Conservation (phyloP, 2,329 filamentous ascomycete genomes). For the Fragosphaeria purpurea region DNA sequence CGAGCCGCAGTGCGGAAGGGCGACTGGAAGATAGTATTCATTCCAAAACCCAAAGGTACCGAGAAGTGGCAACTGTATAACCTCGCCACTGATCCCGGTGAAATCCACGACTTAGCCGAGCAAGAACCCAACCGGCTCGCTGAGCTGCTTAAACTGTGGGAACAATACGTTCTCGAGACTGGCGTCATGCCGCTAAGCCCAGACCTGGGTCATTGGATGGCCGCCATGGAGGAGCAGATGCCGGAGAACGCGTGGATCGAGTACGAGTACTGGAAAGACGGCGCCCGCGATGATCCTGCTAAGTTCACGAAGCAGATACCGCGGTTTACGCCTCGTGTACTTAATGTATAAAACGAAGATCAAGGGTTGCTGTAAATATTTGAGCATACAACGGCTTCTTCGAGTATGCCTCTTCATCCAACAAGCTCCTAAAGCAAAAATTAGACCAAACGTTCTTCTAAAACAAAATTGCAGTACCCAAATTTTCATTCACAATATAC, state of each 20-base stretch:
- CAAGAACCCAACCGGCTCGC: conserved; percentile 21
- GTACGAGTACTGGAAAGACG: conserved; percentile 50
- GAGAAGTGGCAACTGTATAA: conserved; percentile 42
- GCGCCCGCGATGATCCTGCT: conserved; percentile 31
- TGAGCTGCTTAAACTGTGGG: conserved; percentile 24
- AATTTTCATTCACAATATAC: too few species aligned
- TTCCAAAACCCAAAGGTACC: conserved; percentile 36
- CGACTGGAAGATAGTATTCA: conserved; percentile 33
- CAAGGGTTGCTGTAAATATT: too few species aligned
- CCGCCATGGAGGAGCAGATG: conserved; percentile 55
- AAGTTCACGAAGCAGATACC: conserved; percentile 24
- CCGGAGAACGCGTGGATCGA: conserved; percentile 56
- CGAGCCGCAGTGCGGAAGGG: conserved; percentile 24
- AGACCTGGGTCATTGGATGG: conserved; percentile 47
- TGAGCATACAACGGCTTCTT: too few species aligned
- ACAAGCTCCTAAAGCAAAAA: too few species aligned
- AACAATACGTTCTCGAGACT: conserved; percentile 37
- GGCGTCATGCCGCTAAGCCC: conserved; percentile 50
- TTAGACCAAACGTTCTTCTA: too few species aligned
- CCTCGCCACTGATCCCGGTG: conserved; percentile 33
- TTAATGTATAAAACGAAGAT: too few species aligned
- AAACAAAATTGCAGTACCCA: too few species aligned
- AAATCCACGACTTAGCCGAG: conserved; percentile 29
- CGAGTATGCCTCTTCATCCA: too few species aligned
- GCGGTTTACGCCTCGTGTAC: conserved; percentile 1